These are phyloP conservation scores for Lichtheimia hyalospora DNA, from an alignment of 371 early-diverging fungal genomes.

Conservation along the genomic window DNA sequence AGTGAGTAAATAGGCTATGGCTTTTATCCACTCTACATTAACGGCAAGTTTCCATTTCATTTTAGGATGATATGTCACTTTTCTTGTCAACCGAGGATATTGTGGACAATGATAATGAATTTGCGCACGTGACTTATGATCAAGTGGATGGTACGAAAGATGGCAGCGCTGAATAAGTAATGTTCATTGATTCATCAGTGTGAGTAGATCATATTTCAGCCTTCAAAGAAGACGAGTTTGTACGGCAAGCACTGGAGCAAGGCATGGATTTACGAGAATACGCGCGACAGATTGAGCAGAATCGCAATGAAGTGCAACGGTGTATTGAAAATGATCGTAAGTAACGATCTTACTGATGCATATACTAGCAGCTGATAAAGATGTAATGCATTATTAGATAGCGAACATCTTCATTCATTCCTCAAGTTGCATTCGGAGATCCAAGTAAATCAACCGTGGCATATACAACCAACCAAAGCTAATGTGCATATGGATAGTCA, in stretches of 20 bases:
- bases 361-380: no score
- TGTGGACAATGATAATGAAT: conserved; percentile 37
- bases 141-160: conserved; percentile 51
- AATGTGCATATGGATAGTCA: conserved; percentile 26
- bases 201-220: conserved; percentile 58
- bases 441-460: conserved; percentile 29
- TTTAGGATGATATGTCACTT: not conserved
- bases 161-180: not conserved
- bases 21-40: not conserved
- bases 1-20: not conserved
- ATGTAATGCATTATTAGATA: no score
- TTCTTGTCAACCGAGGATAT: conserved; percentile 7
- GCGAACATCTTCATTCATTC: conserved; percentile 58
- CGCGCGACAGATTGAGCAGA: conserved; percentile 72
- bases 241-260: conserved; percentile 76
- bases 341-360: not conserved
- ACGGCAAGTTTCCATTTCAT: not conserved
- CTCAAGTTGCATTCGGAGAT: conserved; percentile 74
- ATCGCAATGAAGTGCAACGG: conserved; percentile 68
- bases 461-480: not conserved
- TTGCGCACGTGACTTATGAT: conserved; percentile 48
- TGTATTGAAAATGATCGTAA: conserved; percentile 76
- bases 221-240: conserved; percentile 78
- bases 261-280: conserved; percentile 89
- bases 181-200: not conserved